Conservation (phyloP, 306 rosid species). For the Castanea crenata region DNA sequence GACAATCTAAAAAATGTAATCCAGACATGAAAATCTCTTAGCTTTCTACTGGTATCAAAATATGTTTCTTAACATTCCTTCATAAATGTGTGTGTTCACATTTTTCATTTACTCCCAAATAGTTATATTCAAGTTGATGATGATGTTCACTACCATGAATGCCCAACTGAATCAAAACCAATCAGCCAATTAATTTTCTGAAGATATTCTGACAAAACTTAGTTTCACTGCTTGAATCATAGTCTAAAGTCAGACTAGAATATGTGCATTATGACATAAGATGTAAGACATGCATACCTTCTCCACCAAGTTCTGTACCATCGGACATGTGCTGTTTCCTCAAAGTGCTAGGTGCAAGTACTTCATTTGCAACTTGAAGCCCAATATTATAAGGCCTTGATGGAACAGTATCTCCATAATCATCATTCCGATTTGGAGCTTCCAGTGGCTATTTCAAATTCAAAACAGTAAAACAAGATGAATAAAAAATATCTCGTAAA, state of each 20-base stretch:
- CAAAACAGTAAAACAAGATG: slow-evolving; percentile 13
- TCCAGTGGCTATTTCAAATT: slow-evolving; percentile 48
- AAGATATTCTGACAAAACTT: not conserved
- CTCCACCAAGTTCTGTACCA: slow-evolving; percentile 43
- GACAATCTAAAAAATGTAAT: not conserved
- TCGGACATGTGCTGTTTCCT: slow-evolving; percentile 43
- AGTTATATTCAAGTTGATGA: not conserved
- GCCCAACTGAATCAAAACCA: not conserved
- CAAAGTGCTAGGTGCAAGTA: slow-evolving; percentile 40
- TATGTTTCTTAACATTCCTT: not conserved
- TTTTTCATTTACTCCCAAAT: not conserved
- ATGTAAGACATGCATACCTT: slow-evolving; percentile 56
- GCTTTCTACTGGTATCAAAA: not conserved
- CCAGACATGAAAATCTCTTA: not conserved
- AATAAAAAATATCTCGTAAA: no score
- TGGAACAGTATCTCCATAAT: slow-evolving; percentile 90
- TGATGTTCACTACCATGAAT: not conserved
- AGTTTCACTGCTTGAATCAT: slow-evolving; percentile 1
- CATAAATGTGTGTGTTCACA: not conserved
- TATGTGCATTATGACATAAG: slow-evolving; percentile 12
- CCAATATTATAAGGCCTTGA: slow-evolving; percentile 56
- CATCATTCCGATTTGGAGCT: slow-evolving; percentile 56
- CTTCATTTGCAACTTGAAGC: slow-evolving; percentile 43
- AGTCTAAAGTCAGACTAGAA: slow-evolving; percentile 8
- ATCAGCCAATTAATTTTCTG: not conserved